A percentile compares a stretch with the other conserved stretches of the same genome.
Evolutionary conservation across 768 basidiomycete genomes (phyloP).

Genomic region (Mycena amicta): DNA sequence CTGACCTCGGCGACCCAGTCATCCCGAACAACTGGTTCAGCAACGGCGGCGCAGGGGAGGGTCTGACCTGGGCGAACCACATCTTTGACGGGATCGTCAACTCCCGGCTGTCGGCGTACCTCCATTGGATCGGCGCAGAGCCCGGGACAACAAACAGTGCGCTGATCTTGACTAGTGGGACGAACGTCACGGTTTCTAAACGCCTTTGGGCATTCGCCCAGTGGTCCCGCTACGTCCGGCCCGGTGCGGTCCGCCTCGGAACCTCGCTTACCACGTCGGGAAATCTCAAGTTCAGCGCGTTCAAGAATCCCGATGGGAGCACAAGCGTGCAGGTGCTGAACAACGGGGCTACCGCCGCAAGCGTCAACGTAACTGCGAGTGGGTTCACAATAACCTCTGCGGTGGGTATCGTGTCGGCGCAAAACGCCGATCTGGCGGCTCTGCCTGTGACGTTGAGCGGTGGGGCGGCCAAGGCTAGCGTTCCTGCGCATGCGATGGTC

Average conservation of each 20-base stretch:
- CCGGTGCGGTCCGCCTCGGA: conserved; percentile 16
- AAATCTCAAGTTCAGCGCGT: conserved; percentile 10
- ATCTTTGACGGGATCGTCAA: conserved; percentile 17
- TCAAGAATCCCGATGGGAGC: conserved; percentile 17
- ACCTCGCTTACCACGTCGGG: background rate
- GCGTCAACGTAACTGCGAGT: background rate
- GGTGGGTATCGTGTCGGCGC: conserved; percentile 3
- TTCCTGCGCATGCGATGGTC: conserved; percentile 12
- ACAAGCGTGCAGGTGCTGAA: conserved; percentile 11
- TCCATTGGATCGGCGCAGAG: conserved; percentile 17
- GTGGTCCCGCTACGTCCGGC: conserved; percentile 15
- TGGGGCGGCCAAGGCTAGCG: conserved; percentile 1
- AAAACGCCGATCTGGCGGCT: conserved; percentile 3
- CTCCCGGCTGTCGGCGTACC: conserved; percentile 8
- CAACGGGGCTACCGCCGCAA: conserved; percentile 2
- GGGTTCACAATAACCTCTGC: conserved; percentile 5
- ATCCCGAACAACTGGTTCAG: conserved; percentile 11
- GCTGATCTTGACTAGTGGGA: conserved; percentile 8
- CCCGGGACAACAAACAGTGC: conserved; percentile 11
- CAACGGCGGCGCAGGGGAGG: conserved; percentile 12
- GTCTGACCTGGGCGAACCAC: conserved; percentile 11
- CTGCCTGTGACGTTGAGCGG: conserved; percentile 1
- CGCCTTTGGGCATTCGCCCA: conserved; percentile 20
- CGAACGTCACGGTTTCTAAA: conserved; percentile 5
- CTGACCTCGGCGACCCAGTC: conserved; percentile 10